Evolutionary conservation across 176 grass and related monocot species (phyloP).

Genomic region (Saccharum spontaneum): DNA sequence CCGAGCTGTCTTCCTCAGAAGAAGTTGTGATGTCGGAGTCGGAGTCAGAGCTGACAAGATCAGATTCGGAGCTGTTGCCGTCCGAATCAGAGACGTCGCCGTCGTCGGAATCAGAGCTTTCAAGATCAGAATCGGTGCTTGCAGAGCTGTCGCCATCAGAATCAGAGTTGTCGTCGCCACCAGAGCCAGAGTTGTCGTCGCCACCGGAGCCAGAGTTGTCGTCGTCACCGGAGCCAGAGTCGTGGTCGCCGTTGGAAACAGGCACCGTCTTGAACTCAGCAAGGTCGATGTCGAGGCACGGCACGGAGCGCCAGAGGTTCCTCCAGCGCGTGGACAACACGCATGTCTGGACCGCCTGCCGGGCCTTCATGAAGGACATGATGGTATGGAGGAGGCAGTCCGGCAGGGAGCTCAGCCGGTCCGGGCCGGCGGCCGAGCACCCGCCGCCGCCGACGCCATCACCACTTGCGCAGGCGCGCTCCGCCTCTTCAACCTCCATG

Average conservation of each 20-base stretch:
- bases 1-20: not conserved
- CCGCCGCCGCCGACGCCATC: no score
- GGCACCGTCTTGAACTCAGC: not conserved
- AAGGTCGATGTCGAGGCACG: not conserved
- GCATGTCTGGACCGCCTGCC: not conserved
- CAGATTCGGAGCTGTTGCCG: not conserved
- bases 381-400: slow-evolving; percentile 4
- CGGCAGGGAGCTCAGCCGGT: not conserved
- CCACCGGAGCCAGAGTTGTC: not conserved
- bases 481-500: not conserved
- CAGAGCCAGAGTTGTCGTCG: no score
- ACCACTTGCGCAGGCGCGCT: not conserved
- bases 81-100: not conserved
- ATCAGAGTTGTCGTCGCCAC: not conserved
- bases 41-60: not conserved
- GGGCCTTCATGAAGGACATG: not conserved
- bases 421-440: not conserved
- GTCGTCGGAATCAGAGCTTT: not conserved
- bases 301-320: not conserved
- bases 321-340: not conserved
- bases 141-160: not conserved
- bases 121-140: not conserved
- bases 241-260: not conserved
- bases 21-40: not conserved
- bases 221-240: not conserved